Evolutionary conservation across 495 filamentous ascomycete genomes (phyloP).

Genomic region (Ramalina intermedia): DNA sequence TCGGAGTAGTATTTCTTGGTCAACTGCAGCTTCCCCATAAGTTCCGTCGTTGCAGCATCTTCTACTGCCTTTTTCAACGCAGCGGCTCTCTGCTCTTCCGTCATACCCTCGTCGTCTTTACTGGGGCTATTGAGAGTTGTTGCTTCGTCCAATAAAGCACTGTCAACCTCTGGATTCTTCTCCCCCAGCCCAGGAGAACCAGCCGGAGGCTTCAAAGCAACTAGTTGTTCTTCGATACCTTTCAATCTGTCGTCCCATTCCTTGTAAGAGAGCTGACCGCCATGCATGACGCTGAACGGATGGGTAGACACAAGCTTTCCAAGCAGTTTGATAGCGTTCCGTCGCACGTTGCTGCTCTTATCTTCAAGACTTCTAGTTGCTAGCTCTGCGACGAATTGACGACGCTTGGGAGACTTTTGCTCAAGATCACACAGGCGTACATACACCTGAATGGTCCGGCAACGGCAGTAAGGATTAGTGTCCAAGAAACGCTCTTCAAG

Average conservation of each 20-base stretch:
- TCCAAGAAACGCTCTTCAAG: constrained; percentile 93
- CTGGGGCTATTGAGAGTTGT: constrained; percentile 55
- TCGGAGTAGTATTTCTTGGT: constrained; percentile 83
- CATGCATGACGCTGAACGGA: constrained; percentile 84
- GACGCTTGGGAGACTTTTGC: constrained; percentile 83
- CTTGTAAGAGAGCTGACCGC: constrained; percentile 64
- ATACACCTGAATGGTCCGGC: constrained; percentile 83
- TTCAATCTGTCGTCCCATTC: constrained; percentile 76
- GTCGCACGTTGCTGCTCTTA: constrained; percentile 92
- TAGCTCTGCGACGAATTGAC: constrained; percentile 73
- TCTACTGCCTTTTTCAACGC: constrained; percentile 54
- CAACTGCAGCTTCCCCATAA: constrained; percentile 69
- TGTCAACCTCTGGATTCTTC: constrained; percentile 49
- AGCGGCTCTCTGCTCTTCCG: constrained; percentile 39
- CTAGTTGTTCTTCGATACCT: constrained; percentile 65
- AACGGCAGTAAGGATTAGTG: constrained; percentile 91
- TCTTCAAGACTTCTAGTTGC: constrained; percentile 83
- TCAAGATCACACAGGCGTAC: constrained; percentile 83
- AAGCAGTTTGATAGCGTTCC: constrained; percentile 88
- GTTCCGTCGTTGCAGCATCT: constrained; percentile 58
- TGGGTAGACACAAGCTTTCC: constrained; percentile 80
- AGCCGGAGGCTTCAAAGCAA: constrained; percentile 62
- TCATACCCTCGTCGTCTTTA: constrained; percentile 46
- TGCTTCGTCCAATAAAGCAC: constrained; percentile 71
- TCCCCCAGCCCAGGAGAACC: constrained; percentile 65